Conservation (phyloP, 495 filamentous ascomycete species). For the Penicillium coffeae region DNA sequence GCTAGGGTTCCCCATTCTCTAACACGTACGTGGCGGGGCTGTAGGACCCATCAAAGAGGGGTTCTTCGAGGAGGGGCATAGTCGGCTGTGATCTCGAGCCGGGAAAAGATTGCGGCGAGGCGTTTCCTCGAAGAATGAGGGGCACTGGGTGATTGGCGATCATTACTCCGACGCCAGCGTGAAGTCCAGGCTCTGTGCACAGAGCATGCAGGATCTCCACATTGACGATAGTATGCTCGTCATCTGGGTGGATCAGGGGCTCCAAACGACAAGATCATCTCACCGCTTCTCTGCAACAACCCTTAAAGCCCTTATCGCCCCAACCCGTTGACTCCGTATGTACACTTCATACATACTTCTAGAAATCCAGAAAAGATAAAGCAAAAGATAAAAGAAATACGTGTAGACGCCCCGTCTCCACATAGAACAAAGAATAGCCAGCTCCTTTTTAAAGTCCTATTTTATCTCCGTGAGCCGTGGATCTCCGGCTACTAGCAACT, state of each 20-base stretch:
- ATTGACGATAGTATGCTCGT: slow-evolving; percentile 22
- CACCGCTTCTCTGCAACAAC: slow-evolving; percentile 26
- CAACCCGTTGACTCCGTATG: neutral
- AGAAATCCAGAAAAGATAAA: neutral
- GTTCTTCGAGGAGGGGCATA: neutral
- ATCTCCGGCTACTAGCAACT: neutral
- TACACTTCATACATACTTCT: neutral
- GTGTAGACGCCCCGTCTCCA: neutral
- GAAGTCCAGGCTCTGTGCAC: slow-evolving; percentile 15
- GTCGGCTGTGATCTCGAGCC: neutral
- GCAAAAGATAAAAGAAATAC: slow-evolving; percentile 1
- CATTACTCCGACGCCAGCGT: slow-evolving; percentile 3
- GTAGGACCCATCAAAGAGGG: neutral
- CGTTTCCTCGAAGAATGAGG: slow-evolving; percentile 1
- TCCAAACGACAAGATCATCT: slow-evolving; percentile 25
- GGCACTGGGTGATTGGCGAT: slow-evolving; percentile 16
- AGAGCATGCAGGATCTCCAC: slow-evolving; percentile 26
- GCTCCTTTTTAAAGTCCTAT: slow-evolving; percentile 5
- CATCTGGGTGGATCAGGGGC: slow-evolving; percentile 29
- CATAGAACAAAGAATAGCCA: neutral
- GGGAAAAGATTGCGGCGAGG: no score
- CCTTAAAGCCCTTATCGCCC: slow-evolving; percentile 9
- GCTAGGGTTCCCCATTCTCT: neutral
- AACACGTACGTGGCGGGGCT: neutral
- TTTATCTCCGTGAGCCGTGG: neutral